Conservation (phyloP, 2,329 filamentous ascomycete genomes). For the Biscogniauxia marginata region DNA sequence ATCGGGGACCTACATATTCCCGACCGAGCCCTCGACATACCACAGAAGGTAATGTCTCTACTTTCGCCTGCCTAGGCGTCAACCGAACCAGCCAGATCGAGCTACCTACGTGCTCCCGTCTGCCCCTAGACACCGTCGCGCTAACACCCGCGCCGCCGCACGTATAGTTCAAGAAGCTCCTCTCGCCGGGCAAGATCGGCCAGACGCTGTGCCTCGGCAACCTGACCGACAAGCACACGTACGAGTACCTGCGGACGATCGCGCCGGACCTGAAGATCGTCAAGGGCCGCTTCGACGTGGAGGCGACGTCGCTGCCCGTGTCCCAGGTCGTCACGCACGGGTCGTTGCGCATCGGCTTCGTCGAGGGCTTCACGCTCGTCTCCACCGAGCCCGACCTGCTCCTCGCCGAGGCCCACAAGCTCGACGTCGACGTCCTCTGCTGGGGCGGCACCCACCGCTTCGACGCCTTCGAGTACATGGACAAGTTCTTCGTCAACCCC, state of each 20-base stretch:
- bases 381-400: conserved; percentile 66
- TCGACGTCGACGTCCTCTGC: conserved; percentile 68
- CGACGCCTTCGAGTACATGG: conserved; percentile 71
- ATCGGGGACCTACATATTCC: conserved; percentile 94
- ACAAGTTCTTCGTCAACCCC: conserved; percentile 72
- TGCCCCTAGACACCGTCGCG: conserved; percentile 2
- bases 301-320: conserved; percentile 63
- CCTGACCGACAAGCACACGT: conserved; percentile 75
- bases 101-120: conserved; percentile 2
- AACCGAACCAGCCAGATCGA: not conserved
- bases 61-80: not conserved
- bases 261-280: conserved; percentile 71
- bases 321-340: conserved; percentile 67
- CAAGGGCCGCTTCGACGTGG: conserved; percentile 65
- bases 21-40: conserved; percentile 87
- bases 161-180: conserved; percentile 78
- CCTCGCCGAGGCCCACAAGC: conserved; percentile 65
- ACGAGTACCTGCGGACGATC: conserved; percentile 75
- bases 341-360: conserved; percentile 62
- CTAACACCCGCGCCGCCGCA: conserved; percentile 5
- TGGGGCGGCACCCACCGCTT: conserved; percentile 68
- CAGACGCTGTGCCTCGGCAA: conserved; percentile 80
- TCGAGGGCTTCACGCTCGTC: conserved; percentile 68
- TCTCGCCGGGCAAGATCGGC: conserved; percentile 79
- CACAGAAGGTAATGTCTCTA: conserved; percentile 66